phyloP scores from a whole-genome alignment of 2,329 filamentous ascomycete species.

The Magnaporthiopsis rhizophila region DNA sequence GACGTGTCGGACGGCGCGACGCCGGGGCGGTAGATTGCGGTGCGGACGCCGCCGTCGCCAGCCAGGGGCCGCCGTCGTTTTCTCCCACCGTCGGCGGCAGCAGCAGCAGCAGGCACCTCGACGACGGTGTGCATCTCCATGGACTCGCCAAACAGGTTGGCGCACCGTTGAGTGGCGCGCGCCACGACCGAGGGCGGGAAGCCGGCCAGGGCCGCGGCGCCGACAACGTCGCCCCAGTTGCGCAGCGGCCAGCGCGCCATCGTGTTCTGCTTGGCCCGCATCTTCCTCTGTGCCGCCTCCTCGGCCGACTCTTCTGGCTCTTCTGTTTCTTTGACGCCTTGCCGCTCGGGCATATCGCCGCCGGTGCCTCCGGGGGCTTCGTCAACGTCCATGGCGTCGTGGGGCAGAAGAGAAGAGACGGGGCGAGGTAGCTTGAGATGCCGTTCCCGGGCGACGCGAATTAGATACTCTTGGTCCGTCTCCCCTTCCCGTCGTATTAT shows the following conservation, averaged over 20 bases:
- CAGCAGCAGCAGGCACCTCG: conserved; percentile 11
- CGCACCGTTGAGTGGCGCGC: conserved; percentile 65
- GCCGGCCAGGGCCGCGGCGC: conserved; percentile 66
- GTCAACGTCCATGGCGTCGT: background rate
- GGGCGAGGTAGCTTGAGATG: conserved; percentile 14
- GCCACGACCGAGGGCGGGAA: conserved; percentile 59
- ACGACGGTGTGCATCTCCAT: conserved; percentile 55
- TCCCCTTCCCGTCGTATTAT: conserved; percentile 25
- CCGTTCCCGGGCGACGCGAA: conserved; percentile 37
- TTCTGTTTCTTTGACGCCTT: background rate
- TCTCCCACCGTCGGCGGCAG: background rate
- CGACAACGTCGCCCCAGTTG: conserved; percentile 82
- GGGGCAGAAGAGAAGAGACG: conserved; percentile 7
- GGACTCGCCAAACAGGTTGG: conserved; percentile 63
- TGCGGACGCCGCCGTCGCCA: background rate
- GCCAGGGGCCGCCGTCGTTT: background rate
- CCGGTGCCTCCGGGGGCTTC: too few species aligned
- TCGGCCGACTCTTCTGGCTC: background rate
- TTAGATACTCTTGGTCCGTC: conserved; percentile 35
- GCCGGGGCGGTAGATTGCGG: conserved; percentile 5
- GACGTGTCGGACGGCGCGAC: background rate
- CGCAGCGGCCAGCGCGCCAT: conserved; percentile 36
- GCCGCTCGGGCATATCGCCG: background rate
- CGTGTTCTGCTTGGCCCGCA: background rate
- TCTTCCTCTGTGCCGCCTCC: background rate